A percentile compares a stretch with the other conserved stretches of the same genome.
These are phyloP conservation scores for Aureobasidium sp. DNA, from an alignment of 2,329 filamentous ascomycete species.

Conservation along the genomic window DNA sequence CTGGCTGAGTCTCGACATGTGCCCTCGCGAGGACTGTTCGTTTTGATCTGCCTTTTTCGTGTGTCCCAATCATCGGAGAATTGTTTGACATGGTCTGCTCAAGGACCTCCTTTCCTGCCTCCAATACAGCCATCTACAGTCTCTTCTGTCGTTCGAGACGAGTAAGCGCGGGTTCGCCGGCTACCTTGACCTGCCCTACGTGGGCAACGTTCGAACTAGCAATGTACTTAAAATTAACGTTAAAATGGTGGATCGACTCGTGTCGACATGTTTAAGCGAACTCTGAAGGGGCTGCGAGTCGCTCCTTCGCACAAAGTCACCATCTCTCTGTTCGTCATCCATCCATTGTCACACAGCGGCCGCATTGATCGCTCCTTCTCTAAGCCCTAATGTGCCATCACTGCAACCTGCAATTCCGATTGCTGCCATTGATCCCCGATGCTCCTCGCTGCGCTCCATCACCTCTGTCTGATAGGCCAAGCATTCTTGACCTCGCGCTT, in stretches of 20 bases:
- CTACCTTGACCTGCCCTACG: not conserved
- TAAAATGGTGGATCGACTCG: not conserved
- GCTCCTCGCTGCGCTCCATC: not conserved
- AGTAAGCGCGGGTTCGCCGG: not conserved
- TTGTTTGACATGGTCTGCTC: not conserved
- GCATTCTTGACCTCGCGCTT: conserved; percentile 15
- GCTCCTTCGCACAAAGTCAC: not conserved
- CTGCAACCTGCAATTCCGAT: not conserved
- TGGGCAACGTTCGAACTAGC: not conserved
- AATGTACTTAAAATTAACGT: conserved; percentile 5
- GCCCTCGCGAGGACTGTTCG: not conserved
- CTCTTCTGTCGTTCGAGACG: not conserved
- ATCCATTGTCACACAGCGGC: not conserved
- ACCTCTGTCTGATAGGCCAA: not conserved
- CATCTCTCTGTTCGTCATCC: not conserved
- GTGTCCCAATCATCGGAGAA: not conserved
- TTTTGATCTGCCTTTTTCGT: not conserved
- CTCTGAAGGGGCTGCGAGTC: not conserved
- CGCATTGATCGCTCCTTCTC: not conserved
- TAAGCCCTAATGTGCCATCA: not conserved
- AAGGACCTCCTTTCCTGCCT: too few relatives aligned
- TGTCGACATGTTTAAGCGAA: conserved; percentile 4
- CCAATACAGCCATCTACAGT: not conserved
- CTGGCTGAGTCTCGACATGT: not conserved
- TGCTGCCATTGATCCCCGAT: not conserved